Percentiles rank a stretch among this genome's conserved stretches.
phyloP scores from a whole-genome alignment of 2,329 filamentous ascomycete genomes.

The Colletotrichum lini region DNA sequence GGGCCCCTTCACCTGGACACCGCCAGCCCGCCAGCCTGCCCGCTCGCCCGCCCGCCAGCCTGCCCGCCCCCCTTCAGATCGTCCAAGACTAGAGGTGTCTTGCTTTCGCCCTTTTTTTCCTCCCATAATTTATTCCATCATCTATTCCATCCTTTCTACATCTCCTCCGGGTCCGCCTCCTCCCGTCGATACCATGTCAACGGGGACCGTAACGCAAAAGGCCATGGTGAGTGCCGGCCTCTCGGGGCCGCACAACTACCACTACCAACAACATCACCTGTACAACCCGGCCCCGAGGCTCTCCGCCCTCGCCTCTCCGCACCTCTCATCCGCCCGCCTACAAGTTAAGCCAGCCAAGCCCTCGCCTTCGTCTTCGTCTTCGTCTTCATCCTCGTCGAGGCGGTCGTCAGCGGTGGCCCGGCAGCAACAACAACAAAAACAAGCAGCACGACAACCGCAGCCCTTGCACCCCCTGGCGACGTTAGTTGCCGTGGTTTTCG shows the following conservation, averaged over 20 bases:
- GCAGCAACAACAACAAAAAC: conserved; percentile 24
- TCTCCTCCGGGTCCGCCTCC: background rate
- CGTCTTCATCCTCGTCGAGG: conserved; percentile 5
- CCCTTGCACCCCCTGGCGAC: conserved; percentile 33
- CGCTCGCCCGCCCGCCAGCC: too few species aligned
- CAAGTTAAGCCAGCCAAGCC: conserved; percentile 36
- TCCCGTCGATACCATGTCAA: conserved; percentile 30
- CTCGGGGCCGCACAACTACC: conserved; percentile 39
- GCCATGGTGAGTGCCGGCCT: conserved; percentile 38
- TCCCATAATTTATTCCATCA: background rate
- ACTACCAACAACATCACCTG: conserved; percentile 33
- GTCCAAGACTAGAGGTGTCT: conserved; percentile 18
- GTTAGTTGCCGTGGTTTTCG: conserved; percentile 31
- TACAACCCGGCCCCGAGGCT: conserved; percentile 39
- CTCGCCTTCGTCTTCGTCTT: background rate
- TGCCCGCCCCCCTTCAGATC: conserved; percentile 1
- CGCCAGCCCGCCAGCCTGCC: too few species aligned
- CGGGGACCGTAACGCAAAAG: conserved; percentile 39
- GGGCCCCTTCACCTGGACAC: conserved; percentile 27
- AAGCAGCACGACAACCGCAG: conserved; percentile 5
- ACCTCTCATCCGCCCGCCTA: conserved; percentile 14
- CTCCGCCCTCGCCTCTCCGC: conserved; percentile 34
- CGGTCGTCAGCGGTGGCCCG: conserved; percentile 24
- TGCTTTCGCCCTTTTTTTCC: background rate
- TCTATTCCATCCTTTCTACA: background rate